phyloP scores from a whole-genome alignment of 441 rosid species.

The Raphanus hybrid region DNA sequence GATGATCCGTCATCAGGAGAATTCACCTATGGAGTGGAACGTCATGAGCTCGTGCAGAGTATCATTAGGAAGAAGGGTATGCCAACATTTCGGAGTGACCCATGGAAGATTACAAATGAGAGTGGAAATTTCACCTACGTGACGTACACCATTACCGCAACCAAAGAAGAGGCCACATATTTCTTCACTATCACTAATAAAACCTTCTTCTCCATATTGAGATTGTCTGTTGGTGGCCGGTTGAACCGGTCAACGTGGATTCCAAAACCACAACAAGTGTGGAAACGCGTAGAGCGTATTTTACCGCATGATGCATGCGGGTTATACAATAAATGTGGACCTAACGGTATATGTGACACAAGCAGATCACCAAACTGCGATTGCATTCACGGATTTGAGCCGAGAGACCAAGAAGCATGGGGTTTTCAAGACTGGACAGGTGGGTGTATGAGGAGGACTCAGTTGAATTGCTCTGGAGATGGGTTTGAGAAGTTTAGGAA shows the following conservation, averaged over 20 bases:
- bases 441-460: constrained; percentile 63
- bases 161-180: background rate
- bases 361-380: constrained; percentile 63
- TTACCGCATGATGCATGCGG: constrained; percentile 78
- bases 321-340: constrained; percentile 53
- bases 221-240: background rate
- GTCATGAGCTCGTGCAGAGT: background rate
- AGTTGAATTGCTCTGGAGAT: constrained; percentile 51
- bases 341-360: constrained; percentile 60
- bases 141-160: background rate
- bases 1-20: background rate
- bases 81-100: background rate
- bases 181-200: background rate
- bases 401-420: constrained; percentile 63
- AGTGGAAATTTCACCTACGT: background rate
- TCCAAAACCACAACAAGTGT: background rate
- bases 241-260: background rate
- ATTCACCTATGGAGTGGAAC: background rate
- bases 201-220: background rate
- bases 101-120: background rate
- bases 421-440: constrained; percentile 54
- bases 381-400: constrained; percentile 60
- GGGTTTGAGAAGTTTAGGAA: constrained; percentile 52
- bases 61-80: background rate
- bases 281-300: constrained; percentile 34